These are phyloP conservation scores for Lodderomyces theae DNA, from an alignment of 1,139 yeast species.

Conservation along the genomic window DNA sequence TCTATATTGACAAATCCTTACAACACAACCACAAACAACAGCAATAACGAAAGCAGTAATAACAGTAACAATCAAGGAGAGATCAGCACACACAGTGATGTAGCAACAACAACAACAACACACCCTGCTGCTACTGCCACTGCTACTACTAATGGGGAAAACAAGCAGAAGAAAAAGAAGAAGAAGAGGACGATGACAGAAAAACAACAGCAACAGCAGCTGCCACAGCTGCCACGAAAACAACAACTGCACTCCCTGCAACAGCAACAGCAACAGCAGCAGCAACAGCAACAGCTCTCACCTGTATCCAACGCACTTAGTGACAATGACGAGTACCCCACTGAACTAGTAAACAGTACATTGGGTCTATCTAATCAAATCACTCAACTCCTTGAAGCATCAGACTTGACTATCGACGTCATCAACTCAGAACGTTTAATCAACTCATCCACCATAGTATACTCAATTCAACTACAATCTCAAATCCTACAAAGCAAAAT, in stretches of 20 bases:
- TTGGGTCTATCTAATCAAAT: constrained; percentile 41
- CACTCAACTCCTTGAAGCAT: constrained; percentile 26
- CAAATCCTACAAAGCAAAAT: constrained; percentile 18
- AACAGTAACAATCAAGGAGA: no score
- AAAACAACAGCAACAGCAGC: neutral
- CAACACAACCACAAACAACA: constrained; percentile 14
- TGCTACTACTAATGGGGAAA: neutral
- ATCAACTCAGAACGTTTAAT: constrained; percentile 37
- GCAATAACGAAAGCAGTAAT: no score
- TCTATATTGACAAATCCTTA: constrained; percentile 30
- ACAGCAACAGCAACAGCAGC: neutral
- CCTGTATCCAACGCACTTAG: neutral
- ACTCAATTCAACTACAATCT: constrained; percentile 32
- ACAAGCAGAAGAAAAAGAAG: constrained; percentile 3
- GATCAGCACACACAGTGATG: no score
- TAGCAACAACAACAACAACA: constrained; percentile 1
- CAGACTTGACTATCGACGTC: constrained; percentile 29
- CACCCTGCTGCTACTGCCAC: neutral
- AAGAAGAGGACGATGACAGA: constrained; percentile 5
- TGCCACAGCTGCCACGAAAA: neutral
- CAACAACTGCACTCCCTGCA: no score
- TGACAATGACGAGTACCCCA: constrained; percentile 13
- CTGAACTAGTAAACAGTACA: constrained; percentile 32
- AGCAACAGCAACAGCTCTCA: constrained; percentile 2
- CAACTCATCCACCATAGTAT: constrained; percentile 41